Evolutionary conservation across 768 basidiomycete species (phyloP).

Genomic region (Suillus paluster): DNA sequence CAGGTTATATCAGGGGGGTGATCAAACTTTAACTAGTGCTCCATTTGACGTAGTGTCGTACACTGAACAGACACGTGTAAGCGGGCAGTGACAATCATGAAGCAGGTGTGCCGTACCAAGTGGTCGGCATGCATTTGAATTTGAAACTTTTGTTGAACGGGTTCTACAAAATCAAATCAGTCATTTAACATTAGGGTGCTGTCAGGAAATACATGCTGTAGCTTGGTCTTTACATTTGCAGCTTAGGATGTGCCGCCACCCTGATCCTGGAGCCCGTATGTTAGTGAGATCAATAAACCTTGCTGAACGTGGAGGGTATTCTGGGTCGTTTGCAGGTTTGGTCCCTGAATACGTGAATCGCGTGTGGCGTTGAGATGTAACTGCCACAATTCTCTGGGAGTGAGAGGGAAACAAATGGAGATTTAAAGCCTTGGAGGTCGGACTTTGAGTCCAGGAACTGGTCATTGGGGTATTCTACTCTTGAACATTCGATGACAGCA

Average conservation of each 20-base stretch:
- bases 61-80: neutral
- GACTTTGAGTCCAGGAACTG: neutral
- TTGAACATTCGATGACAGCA: no score
- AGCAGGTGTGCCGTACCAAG: neutral
- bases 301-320: neutral
- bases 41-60: neutral
- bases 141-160: neutral
- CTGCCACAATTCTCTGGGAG: neutral
- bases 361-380: neutral
- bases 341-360: neutral
- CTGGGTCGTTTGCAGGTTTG: no score
- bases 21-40: neutral
- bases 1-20: no score
- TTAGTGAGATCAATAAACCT: neutral
- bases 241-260: neutral
- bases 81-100: neutral
- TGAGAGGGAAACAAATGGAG: no score
- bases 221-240: neutral
- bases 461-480: no score
- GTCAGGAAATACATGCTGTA: neutral
- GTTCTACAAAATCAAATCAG: neutral
- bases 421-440: neutral
- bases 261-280: no score
- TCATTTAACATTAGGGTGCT: neutral
- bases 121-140: neutral